phyloP scores from a whole-genome alignment of 305 asterid genomes.

The Fraxinus sp. region DNA sequence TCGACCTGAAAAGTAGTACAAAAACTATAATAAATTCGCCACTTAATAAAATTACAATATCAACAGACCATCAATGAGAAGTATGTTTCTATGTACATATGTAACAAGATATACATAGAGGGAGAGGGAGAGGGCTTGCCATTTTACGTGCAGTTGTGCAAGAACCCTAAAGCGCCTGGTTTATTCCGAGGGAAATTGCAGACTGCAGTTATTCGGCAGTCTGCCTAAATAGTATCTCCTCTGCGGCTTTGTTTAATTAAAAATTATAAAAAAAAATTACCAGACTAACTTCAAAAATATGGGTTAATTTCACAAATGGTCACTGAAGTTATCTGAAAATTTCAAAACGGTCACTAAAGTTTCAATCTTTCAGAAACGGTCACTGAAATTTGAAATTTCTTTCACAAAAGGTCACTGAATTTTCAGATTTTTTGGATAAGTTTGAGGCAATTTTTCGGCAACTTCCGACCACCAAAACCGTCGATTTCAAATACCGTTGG shows the following conservation, averaged over 20 bases:
- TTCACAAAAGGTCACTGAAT: no score
- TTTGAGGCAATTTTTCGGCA: no score
- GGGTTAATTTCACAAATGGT: no score
- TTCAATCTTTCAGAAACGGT: no score
- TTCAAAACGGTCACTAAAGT: no score
- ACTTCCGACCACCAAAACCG: no score
- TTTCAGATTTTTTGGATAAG: no score
- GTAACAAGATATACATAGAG: background rate
- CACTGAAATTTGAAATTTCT: no score
- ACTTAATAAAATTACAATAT: background rate
- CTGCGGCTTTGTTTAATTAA: background rate
- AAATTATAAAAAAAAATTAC: no score
- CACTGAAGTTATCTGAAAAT: no score
- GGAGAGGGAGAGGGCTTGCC: constrained; percentile 37
- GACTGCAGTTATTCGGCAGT: background rate
- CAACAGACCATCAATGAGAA: background rate
- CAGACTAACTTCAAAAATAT: no score
- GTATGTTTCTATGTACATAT: background rate
- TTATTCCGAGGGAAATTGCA: constrained; percentile 3
- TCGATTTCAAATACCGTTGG: no score
- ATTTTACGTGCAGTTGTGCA: constrained; percentile 31
- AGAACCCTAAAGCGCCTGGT: constrained; percentile 56
- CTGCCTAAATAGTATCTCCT: background rate
- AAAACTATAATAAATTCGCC: background rate
- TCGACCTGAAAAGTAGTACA: constrained; percentile 62